phyloP scores from a whole-genome alignment of 768 basidiomycete species.

The Boletus sensibilis region DNA sequence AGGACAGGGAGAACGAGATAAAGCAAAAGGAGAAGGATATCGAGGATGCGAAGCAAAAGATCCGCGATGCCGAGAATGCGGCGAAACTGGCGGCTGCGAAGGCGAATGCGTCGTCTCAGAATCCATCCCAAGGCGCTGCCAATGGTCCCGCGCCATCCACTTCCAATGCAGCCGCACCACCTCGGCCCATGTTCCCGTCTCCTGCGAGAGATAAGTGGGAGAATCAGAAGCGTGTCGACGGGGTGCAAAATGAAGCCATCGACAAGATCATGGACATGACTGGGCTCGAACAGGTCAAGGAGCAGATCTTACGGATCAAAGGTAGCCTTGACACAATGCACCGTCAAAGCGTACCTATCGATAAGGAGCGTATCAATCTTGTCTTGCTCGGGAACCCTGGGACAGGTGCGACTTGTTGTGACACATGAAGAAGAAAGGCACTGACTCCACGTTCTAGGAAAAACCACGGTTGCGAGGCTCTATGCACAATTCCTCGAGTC shows the following conservation, averaged over 20 bases:
- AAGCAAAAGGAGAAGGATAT: slow-evolving; percentile 47
- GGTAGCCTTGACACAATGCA: slow-evolving; percentile 52
- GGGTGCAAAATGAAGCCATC: slow-evolving; percentile 50
- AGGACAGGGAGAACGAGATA: slow-evolving; percentile 42
- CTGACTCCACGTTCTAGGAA: slow-evolving; percentile 41
- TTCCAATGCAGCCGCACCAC: slow-evolving; percentile 3
- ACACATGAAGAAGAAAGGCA: not conserved
- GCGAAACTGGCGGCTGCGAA: slow-evolving; percentile 12
- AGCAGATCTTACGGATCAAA: slow-evolving; percentile 56
- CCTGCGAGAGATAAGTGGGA: slow-evolving; percentile 52
- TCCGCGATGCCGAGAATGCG: slow-evolving; percentile 8
- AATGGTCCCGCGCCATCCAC: slow-evolving; percentile 1
- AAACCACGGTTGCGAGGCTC: slow-evolving; percentile 66
- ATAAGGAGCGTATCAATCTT: slow-evolving; percentile 59
- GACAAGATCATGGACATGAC: slow-evolving; percentile 70
- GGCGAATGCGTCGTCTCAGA: not conserved
- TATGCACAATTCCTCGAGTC: slow-evolving; percentile 66
- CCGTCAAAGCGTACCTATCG: slow-evolving; percentile 53
- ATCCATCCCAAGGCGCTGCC: not conserved
- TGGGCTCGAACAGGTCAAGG: slow-evolving; percentile 66
- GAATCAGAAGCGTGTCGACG: slow-evolving; percentile 54
- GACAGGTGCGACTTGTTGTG: slow-evolving; percentile 48
- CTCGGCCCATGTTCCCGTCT: slow-evolving; percentile 29
- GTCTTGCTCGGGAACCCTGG: slow-evolving; percentile 70
- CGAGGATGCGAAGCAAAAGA: slow-evolving; percentile 30